phyloP scores from a whole-genome alignment of 2,329 filamentous ascomycete genomes.

The Lachnellula hyalina region DNA sequence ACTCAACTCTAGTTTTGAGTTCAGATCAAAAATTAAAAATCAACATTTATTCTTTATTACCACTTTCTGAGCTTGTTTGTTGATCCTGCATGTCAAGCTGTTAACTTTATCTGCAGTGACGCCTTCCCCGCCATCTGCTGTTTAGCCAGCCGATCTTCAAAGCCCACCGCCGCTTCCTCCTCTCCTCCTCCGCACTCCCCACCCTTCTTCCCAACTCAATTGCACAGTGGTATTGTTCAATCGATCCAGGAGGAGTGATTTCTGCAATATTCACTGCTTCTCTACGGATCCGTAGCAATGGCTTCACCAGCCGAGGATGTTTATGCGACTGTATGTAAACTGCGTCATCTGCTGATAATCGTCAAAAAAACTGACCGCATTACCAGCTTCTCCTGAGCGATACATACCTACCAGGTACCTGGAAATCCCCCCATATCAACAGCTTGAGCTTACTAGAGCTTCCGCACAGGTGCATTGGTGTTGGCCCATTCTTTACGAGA shows the following conservation, averaged over 20 bases:
- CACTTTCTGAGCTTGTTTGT: not conserved
- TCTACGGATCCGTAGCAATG: slow-evolving; percentile 30
- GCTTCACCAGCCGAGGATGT: slow-evolving; percentile 47
- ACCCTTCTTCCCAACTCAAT: not conserved
- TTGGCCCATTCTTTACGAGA: slow-evolving; percentile 92
- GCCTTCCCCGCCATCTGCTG: not conserved
- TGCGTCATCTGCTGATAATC: slow-evolving; percentile 11
- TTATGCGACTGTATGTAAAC: slow-evolving; percentile 54
- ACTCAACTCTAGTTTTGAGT: no score
- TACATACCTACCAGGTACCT: slow-evolving; percentile 81
- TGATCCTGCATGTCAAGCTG: not conserved
- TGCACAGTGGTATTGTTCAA: not conserved
- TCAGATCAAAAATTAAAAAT: no score
- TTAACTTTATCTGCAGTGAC: not conserved
- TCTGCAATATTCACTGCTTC: not conserved
- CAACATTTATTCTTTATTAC: not conserved
- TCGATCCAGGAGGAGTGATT: not conserved
- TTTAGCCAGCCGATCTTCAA: not conserved
- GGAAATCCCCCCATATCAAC: slow-evolving; percentile 8
- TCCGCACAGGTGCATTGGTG: slow-evolving; percentile 71
- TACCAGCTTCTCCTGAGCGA: slow-evolving; percentile 83
- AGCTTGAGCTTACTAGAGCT: slow-evolving; percentile 17
- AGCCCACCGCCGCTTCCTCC: not conserved
- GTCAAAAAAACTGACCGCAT: slow-evolving; percentile 7
- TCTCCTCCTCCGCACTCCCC: not conserved